phyloP scores from a whole-genome alignment of 2,329 filamentous ascomycete species.

The Capronia epimyces region DNA sequence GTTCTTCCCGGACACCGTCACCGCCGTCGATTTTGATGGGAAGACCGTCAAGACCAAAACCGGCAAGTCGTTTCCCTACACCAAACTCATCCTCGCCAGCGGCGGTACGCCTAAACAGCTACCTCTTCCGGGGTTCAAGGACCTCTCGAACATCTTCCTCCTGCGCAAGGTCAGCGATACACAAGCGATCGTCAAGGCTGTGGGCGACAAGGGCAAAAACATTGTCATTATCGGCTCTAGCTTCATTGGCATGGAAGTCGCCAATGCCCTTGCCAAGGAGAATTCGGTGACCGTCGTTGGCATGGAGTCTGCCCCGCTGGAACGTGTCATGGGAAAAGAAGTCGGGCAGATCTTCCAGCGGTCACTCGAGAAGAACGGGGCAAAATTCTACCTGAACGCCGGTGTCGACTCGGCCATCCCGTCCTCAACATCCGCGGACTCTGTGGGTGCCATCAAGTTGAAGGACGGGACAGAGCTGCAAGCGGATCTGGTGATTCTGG shows the following conservation, averaged over 20 bases:
- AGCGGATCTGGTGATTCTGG: constrained; percentile 85
- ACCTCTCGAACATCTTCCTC: constrained; percentile 79
- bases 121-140: constrained; percentile 78
- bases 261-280: constrained; percentile 69
- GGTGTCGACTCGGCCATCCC: constrained; percentile 77
- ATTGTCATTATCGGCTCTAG: constrained; percentile 87
- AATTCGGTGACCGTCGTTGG: constrained; percentile 84
- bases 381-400: constrained; percentile 80
- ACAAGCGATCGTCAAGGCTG: constrained; percentile 69
- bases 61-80: constrained; percentile 68
- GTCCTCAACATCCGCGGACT: constrained; percentile 57
- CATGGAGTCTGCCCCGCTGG: constrained; percentile 78
- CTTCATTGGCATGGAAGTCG: constrained; percentile 98
- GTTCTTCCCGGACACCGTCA: constrained; percentile 57
- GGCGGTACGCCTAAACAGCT: constrained; percentile 72
- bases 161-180: constrained; percentile 73
- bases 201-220: constrained; percentile 78
- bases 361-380: constrained; percentile 73
- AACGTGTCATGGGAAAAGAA: constrained; percentile 75
- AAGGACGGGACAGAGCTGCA: constrained; percentile 80
- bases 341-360: constrained; percentile 77
- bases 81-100: constrained; percentile 83
- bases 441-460: constrained; percentile 71
- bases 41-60: constrained; percentile 71
- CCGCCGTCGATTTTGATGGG: constrained; percentile 65